Conservation (phyloP, 208 protist species). For the Crithidia sp. region DNA sequence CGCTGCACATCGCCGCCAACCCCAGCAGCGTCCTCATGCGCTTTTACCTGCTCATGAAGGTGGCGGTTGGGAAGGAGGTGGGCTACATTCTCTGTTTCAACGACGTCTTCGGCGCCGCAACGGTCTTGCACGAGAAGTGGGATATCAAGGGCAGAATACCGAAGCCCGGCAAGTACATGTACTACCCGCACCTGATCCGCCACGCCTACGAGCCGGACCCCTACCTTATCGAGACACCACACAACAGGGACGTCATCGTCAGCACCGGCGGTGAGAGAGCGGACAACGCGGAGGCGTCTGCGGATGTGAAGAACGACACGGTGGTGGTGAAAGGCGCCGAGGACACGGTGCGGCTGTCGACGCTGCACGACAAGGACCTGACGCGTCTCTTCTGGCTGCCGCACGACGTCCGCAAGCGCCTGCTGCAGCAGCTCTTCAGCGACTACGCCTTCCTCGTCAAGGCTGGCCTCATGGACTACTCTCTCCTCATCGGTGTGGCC, state of each 20-base stretch:
- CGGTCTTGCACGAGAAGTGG: constrained; percentile 81
- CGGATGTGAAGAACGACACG: background rate
- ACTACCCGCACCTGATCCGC: constrained; percentile 62
- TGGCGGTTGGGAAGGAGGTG: constrained; percentile 44
- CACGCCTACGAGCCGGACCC: constrained; percentile 58
- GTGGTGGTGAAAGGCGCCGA: constrained; percentile 37
- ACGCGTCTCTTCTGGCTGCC: constrained; percentile 83
- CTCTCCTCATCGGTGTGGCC: constrained; percentile 80
- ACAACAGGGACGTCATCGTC: constrained; percentile 11
- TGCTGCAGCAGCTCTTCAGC: constrained; percentile 56
- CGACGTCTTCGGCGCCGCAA: constrained; percentile 72
- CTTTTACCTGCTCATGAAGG: constrained; percentile 77
- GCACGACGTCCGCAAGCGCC: constrained; percentile 31
- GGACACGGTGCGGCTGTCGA: constrained; percentile 51
- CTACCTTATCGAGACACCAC: constrained; percentile 41
- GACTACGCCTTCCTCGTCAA: constrained; percentile 71
- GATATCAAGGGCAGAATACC: constrained; percentile 89
- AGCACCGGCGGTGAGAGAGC: background rate
- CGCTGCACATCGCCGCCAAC: constrained; percentile 50
- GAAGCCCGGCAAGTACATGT: constrained; percentile 79
- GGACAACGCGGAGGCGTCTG: background rate
- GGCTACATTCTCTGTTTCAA: constrained; percentile 84
- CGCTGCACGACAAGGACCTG: constrained; percentile 85
- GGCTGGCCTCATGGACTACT: constrained; percentile 86
- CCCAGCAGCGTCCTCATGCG: constrained; percentile 76